Evolutionary conservation across 371 early-diverging fungal genomes (phyloP), one percentile per base, ranked within the genome.

Genomic region (Rhizopus stolonifer): DNA sequence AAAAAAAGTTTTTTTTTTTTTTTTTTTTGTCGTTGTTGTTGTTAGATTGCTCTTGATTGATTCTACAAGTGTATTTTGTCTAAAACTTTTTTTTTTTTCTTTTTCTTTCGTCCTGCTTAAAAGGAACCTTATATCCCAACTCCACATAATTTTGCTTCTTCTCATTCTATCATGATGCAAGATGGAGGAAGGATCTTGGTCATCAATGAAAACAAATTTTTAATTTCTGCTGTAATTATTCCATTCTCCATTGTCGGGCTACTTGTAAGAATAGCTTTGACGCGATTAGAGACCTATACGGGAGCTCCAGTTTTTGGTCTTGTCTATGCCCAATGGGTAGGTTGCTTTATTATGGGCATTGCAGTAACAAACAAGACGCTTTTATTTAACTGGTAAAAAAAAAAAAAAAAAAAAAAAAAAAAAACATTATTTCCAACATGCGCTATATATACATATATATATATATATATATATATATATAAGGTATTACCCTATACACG

Each of bases 331-430:
- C 90, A 91, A 46, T 77, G 86, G 66, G 50, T 84, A 22, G 91
- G 91, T 1, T 91, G 90, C 56, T 46, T 86, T 22, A 69, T 89
- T 17, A 87, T 85, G 81, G 87, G 87, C 11, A 54, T 72, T n/a
- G 68, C 54, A 4, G 56, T 52, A 8, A 47, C 60, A 17, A 60
- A 50, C 26, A 69, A 60, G 56, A 62, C 14, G 19, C 7, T 23
- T 26, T 17, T 69, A 17, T 43, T 54, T 22, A 15, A 60, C 34
- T 56, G 58, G 65, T 54, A 54, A 55, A 39, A 21, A 19, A n/a
- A 22, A 43, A 40, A 6, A 6, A 11, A 14, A 13, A 19, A 15
- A 26, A 22, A 2, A 15, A 17, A 19, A 26, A 29, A 11, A n/a
- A n/a, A n/a, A n/a, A n/a, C n/a, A n/a, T n/a, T n/a, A n/a, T n/a